phyloP scores from a whole-genome alignment of 2,329 filamentous ascomycete species.

The Penicillium freii region DNA sequence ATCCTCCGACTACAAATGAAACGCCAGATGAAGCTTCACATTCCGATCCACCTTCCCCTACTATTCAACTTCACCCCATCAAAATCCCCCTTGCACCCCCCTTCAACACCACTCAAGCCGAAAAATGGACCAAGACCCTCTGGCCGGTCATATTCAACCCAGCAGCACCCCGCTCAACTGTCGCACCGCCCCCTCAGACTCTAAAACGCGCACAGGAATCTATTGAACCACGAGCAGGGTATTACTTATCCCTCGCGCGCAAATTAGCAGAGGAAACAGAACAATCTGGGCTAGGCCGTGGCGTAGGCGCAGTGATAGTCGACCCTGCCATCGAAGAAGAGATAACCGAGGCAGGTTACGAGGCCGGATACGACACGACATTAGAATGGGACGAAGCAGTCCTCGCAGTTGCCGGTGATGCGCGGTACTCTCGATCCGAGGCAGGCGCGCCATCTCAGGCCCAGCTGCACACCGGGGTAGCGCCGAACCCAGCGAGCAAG shows the following conservation, averaged over 20 bases:
- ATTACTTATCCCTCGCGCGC: conserved; percentile 42
- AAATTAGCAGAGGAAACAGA: conserved; percentile 41
- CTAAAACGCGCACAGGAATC: conserved; percentile 35
- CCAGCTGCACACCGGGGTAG: conserved; percentile 19
- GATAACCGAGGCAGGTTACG: conserved; percentile 15
- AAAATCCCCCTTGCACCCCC: conserved; percentile 45
- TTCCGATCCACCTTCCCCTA: conserved; percentile 7
- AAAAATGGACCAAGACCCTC: conserved; percentile 40
- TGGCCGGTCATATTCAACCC: conserved; percentile 49
- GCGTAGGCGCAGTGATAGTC: conserved; percentile 47
- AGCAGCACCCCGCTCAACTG: conserved; percentile 42
- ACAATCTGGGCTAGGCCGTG: conserved; percentile 37
- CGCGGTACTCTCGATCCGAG: conserved; percentile 37
- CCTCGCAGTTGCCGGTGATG: conserved; percentile 47
- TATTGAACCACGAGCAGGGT: conserved; percentile 38
- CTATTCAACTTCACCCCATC: conserved; percentile 32
- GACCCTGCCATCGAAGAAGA: conserved; percentile 40
- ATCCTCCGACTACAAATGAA: neutral
- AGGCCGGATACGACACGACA: conserved; percentile 26
- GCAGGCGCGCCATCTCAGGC: conserved; percentile 25
- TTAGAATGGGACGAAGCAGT: conserved; percentile 36
- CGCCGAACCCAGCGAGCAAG: conserved; percentile 26
- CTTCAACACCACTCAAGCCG: conserved; percentile 40
- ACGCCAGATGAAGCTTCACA: conserved; percentile 2
- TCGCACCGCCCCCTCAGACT: conserved; percentile 43